A percentile compares a stretch with the other conserved stretches of the same genome.
phyloP scores from a whole-genome alignment of 495 filamentous ascomycete species.

The Neurospora pannonica region DNA sequence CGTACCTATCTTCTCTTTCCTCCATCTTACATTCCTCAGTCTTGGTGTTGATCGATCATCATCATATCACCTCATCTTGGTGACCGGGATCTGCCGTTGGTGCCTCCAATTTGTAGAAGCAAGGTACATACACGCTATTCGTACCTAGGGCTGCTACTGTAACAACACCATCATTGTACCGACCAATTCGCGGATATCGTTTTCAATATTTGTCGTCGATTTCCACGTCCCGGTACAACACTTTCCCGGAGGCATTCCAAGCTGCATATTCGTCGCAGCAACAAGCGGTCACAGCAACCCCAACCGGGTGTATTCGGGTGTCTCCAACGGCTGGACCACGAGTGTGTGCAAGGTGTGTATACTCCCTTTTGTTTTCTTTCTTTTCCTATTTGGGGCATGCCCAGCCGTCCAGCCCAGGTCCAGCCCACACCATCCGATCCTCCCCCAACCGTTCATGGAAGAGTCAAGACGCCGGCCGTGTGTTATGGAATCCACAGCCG shows the following conservation, averaged over 20 bases:
- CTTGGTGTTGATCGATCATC: neutral
- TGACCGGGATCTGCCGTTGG: neutral
- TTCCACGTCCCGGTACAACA: neutral
- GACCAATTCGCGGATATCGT: neutral
- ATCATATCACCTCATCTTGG: neutral
- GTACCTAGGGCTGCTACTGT: neutral
- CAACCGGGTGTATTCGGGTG: neutral
- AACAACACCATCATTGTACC: neutral
- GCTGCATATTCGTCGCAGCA: neutral
- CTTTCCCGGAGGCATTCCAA: neutral
- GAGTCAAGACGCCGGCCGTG: neutral
- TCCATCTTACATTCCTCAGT: neutral
- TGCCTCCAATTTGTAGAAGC: neutral
- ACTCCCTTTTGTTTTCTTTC: neutral
- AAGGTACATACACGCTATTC: neutral
- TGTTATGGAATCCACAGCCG: neutral
- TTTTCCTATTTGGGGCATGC: neutral
- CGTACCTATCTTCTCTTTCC: neutral
- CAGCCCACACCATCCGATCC: neutral
- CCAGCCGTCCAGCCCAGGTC: neutral
- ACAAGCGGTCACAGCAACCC: neutral
- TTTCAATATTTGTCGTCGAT: neutral
- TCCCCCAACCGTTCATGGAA: neutral
- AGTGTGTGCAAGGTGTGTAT: neutral
- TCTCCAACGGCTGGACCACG: neutral